Conservation (phyloP, 306 rosid genomes). For the Glycine latifolia region DNA sequence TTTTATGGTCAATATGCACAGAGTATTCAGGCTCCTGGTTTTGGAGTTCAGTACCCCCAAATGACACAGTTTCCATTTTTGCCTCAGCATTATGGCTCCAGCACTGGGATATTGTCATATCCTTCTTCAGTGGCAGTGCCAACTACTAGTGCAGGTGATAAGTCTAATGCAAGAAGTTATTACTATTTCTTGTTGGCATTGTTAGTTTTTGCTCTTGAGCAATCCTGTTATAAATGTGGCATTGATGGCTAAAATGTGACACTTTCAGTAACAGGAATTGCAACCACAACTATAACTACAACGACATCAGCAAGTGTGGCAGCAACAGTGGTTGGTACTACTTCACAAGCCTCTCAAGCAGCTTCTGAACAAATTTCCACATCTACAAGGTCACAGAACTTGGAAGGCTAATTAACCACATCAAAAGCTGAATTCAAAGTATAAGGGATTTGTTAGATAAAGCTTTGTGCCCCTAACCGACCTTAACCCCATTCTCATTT, state of each 20-base stretch:
- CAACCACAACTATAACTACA: slow-evolving; percentile 24
- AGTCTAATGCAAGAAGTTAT: background rate
- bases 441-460: slow-evolving; percentile 21
- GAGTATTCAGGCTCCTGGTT: slow-evolving; percentile 65
- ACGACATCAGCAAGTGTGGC: slow-evolving; percentile 33
- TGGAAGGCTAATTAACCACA: slow-evolving; percentile 54
- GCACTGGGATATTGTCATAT: slow-evolving; percentile 63
- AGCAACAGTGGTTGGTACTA: slow-evolving; percentile 46
- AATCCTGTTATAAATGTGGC: background rate
- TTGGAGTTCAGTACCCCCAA: slow-evolving; percentile 78
- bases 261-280: slow-evolving; percentile 47
- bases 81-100: slow-evolving; percentile 71
- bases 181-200: background rate
- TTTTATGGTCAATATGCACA: slow-evolving; percentile 75
- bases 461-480: slow-evolving; percentile 53
- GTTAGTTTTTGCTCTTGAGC: background rate
- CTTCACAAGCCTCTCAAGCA: slow-evolving; percentile 58
- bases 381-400: slow-evolving; percentile 39
- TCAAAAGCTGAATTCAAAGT: slow-evolving; percentile 45
- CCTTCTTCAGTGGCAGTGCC: slow-evolving; percentile 67
- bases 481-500: slow-evolving; percentile 43
- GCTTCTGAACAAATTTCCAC: slow-evolving; percentile 65
- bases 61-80: slow-evolving; percentile 69
- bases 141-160: slow-evolving; percentile 63
- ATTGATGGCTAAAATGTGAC: slow-evolving; percentile 49